phyloP scores from a whole-genome alignment of 2,329 filamentous ascomycete species.

The Trichocomaceae sp. region DNA sequence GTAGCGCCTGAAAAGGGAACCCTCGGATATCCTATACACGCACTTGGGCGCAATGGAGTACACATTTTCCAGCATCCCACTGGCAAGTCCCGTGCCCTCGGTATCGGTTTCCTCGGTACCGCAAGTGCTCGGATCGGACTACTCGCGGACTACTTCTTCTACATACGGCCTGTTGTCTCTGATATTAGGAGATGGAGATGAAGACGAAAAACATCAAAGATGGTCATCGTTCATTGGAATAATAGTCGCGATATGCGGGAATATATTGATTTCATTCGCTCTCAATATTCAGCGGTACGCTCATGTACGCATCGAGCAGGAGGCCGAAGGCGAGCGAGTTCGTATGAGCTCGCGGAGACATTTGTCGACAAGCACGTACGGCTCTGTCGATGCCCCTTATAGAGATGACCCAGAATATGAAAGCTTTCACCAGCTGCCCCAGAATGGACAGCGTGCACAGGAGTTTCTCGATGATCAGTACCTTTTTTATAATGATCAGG shows the following conservation, averaged over 20 bases:
- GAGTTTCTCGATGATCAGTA: not conserved
- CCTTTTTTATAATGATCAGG: slow-evolving; percentile 14
- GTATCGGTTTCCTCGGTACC: not conserved
- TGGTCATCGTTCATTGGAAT: slow-evolving; percentile 97
- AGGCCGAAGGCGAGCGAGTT: slow-evolving; percentile 52
- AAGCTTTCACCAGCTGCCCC: not conserved
- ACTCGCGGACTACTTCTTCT: slow-evolving; percentile 16
- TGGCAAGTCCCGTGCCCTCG: not conserved
- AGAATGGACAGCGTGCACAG: slow-evolving; percentile 4
- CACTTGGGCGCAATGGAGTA: not conserved
- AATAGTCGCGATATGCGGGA: slow-evolving; percentile 83
- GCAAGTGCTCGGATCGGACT: not conserved
- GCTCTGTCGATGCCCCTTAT: slow-evolving; percentile 29
- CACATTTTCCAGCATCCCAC: not conserved
- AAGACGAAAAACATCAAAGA: slow-evolving; percentile 18
- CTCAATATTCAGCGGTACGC: slow-evolving; percentile 96
- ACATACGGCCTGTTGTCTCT: slow-evolving; percentile 16
- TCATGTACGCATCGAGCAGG: slow-evolving; percentile 73
- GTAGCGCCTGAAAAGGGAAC: not conserved
- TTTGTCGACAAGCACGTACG: slow-evolving; percentile 34
- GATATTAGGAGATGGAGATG: slow-evolving; percentile 10
- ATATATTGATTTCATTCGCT: slow-evolving; percentile 88
- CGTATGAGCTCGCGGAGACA: slow-evolving; percentile 38
- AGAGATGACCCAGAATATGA: slow-evolving; percentile 13
- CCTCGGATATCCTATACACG: not conserved